These are phyloP conservation scores for Articulospora tetracladia DNA, from an alignment of 495 filamentous ascomycete species.

Conservation along the genomic window DNA sequence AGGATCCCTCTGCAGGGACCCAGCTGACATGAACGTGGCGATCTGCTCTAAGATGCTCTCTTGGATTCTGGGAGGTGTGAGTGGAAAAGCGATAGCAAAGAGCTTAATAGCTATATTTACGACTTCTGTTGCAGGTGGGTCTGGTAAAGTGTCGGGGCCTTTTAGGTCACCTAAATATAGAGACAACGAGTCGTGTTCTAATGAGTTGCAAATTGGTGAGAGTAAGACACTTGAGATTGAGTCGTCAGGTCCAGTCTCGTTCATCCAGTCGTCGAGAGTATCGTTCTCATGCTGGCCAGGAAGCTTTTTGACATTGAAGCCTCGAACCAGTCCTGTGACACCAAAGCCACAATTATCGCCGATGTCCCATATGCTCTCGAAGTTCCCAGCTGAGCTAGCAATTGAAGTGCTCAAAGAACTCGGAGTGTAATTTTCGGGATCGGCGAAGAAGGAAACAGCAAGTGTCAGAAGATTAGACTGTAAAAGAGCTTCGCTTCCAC, in stretches of 20 bases:
- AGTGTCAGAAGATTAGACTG: constrained; percentile 94
- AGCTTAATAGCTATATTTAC: constrained; percentile 90
- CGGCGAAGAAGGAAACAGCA: constrained; percentile 86
- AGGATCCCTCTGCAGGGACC: constrained; percentile 75
- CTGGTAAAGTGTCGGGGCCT: constrained; percentile 51
- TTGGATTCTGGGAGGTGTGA: constrained; percentile 86
- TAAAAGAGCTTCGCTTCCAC: constrained; percentile 75
- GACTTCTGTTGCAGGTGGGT: constrained; percentile 87
- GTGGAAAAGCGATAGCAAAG: constrained; percentile 84
- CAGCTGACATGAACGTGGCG: constrained; percentile 76
- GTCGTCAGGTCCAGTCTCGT: constrained; percentile 59
- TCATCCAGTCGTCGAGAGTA: constrained; percentile 54
- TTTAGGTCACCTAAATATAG: constrained; percentile 69
- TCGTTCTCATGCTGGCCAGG: constrained; percentile 64
- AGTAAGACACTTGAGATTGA: constrained; percentile 64
- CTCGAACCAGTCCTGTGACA: constrained; percentile 76
- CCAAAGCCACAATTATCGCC: constrained; percentile 94
- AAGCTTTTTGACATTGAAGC: constrained; percentile 67
- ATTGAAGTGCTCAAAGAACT: constrained; percentile 89
- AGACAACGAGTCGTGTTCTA: constrained; percentile 85
- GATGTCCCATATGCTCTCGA: constrained; percentile 92
- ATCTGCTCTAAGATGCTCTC: constrained; percentile 95
- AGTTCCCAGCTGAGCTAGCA: constrained; percentile 81
- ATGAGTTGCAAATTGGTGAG: constrained; percentile 75
- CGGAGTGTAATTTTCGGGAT: constrained; percentile 81